phyloP scores from a whole-genome alignment of 768 basidiomycete species.

The Tricholoma sp. region DNA sequence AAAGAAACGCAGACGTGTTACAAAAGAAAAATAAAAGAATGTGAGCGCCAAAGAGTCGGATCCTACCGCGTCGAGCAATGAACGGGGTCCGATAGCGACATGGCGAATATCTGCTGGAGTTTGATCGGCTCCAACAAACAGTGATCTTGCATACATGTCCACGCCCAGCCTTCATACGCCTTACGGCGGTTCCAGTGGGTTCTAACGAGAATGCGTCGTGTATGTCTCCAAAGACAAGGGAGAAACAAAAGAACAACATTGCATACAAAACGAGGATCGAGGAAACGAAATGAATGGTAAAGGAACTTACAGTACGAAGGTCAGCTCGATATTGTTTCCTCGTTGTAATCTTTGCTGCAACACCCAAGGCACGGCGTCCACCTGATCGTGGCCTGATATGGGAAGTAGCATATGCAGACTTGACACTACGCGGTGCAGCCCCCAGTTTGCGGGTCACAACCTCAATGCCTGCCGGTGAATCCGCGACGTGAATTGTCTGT shows the following conservation, averaged over 20 bases:
- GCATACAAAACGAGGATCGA: constrained; percentile 11
- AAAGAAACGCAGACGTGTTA: constrained; percentile 11
- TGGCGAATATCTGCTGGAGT: constrained; percentile 50
- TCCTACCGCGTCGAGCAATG: constrained; percentile 47
- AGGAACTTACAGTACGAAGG: constrained; percentile 62
- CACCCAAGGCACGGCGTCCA: constrained; percentile 62
- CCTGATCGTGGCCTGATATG: constrained; percentile 67
- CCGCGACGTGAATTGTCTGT: constrained; percentile 64
- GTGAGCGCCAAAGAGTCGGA: constrained; percentile 76
- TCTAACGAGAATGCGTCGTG: constrained; percentile 81
- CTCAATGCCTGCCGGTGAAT: constrained; percentile 50
- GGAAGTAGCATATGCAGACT: constrained; percentile 40
- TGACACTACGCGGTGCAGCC: constrained; percentile 47
- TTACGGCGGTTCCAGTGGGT: constrained; percentile 71
- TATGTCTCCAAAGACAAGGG: constrained; percentile 10
- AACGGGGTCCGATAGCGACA: constrained; percentile 80
- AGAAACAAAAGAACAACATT: constrained; percentile 6
- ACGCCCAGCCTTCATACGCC: constrained; percentile 84
- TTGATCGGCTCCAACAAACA: constrained; percentile 55
- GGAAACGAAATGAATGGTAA: background rate
- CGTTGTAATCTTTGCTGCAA: constrained; percentile 46
- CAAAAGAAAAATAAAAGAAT: constrained; percentile 28
- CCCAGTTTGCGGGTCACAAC: constrained; percentile 64
- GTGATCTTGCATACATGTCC: constrained; percentile 88
- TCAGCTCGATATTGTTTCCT: constrained; percentile 76